Base-by-base conservation (phyloP, 2,329 filamentous ascomycete genomes). In the Herpotrichia juniperi region DNA sequence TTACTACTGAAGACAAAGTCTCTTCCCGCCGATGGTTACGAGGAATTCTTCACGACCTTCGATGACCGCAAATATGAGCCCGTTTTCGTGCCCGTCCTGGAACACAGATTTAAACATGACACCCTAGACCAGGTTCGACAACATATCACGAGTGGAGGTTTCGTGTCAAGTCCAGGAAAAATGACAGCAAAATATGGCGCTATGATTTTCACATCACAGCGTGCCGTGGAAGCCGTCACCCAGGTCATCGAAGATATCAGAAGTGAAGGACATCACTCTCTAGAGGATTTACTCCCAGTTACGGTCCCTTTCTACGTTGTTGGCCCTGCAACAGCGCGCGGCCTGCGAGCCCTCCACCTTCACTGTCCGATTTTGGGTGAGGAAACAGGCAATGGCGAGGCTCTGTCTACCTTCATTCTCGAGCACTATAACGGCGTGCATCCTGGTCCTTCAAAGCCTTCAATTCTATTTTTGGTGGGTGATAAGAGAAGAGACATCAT, bases 401-500 rank as follows among this genome's bases (percentile, higher is more conserved):
- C 83, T 2, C 82, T 99, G 24, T 88, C 92, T 0, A 76, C 81
- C 5, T 89, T 87, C 66, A 97, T 99, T 48, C 79, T 96, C 5
- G 76, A 86, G 2, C 89, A 96, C 69, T 96, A 96, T 67, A 83
- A 82, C 48, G 51, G 53, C 7, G 55, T 79, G 10, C 64, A 73
- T 48, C 66, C 63, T 25, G 61, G 60, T 51, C 47, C 64, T 7
- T 42, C 49, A 12, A 85, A 85, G 62, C 86, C 82, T 0, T 83
- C 88, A 0, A 72, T 97, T 4, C 77, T 97, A 1, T 99, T 97
- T 71, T 82, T 96, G 12, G 92, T 96, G 0, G 94, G 94, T 17
- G 93, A 97, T 69, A 90, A 93, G 69, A 84, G 92, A 48, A 80
- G 94, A 39, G 94, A 97, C 70, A 86, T 96, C 59, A 96, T 99